Percentiles rank a stretch among this genome's conserved stretches.
Evolutionary conservation across 495 filamentous ascomycete species (phyloP).

Genomic region (Astrocystis sublimbata): DNA sequence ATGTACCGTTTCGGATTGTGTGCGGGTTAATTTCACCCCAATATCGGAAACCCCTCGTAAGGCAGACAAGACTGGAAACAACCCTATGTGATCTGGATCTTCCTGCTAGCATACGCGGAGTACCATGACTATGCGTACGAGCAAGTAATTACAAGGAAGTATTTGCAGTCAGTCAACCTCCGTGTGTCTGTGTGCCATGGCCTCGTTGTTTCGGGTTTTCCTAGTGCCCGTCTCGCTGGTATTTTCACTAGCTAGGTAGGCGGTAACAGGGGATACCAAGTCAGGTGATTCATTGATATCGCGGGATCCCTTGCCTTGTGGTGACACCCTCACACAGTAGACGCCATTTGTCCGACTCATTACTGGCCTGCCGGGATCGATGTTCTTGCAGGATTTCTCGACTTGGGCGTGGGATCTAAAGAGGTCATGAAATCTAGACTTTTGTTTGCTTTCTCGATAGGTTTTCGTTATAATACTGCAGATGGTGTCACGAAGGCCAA

Average conservation of each 20-base stretch:
- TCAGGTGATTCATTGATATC: neutral
- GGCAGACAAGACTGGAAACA: constrained; percentile 3
- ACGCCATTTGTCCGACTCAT: too few relatives aligned
- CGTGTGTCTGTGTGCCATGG: neutral
- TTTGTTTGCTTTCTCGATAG: too few relatives aligned
- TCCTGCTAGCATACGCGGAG: neutral
- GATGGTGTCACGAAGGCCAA: neutral
- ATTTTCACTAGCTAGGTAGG: neutral
- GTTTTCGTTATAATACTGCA: neutral
- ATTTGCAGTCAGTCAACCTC: neutral
- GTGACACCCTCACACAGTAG: too few relatives aligned
- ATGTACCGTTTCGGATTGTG: too few relatives aligned
- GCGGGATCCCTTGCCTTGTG: neutral
- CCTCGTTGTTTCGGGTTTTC: neutral
- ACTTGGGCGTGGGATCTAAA: too few relatives aligned
- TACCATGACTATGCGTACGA: neutral
- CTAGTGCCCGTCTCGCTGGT: neutral
- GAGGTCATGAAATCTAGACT: too few relatives aligned
- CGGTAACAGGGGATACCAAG: neutral
- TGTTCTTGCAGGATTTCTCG: too few relatives aligned
- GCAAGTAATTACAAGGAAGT: neutral
- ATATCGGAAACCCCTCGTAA: neutral
- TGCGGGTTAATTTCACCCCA: neutral
- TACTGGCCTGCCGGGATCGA: neutral
- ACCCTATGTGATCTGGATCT: neutral